phyloP scores from a whole-genome alignment of 768 basidiomycete genomes.

The Tulasnella sp. region DNA sequence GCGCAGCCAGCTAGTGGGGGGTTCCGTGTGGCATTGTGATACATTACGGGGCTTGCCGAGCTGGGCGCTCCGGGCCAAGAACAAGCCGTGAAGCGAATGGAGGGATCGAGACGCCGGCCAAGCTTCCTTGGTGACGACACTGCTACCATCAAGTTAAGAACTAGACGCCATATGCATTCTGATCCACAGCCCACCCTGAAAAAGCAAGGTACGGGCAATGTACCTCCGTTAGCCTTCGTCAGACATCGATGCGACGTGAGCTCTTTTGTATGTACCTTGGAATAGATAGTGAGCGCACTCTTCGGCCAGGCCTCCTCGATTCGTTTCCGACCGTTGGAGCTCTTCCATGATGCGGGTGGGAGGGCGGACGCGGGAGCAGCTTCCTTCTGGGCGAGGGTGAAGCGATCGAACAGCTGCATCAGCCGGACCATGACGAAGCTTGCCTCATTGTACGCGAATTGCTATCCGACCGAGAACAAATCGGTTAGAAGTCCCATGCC shows the following conservation, averaged over 20 bases:
- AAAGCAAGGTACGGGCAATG: neutral
- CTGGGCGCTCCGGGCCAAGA: neutral
- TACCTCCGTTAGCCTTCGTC: neutral
- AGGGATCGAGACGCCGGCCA: neutral
- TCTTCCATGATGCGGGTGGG: slow-evolving; percentile 35
- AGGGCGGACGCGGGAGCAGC: slow-evolving; percentile 10
- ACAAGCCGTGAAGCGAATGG: neutral
- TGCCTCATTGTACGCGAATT: slow-evolving; percentile 37
- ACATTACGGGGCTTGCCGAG: too few species aligned
- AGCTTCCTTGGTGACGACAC: neutral
- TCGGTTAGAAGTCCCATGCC: neutral
- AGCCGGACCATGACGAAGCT: slow-evolving; percentile 36
- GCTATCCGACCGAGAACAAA: slow-evolving; percentile 12
- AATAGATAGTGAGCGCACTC: slow-evolving; percentile 29
- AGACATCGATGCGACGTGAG: neutral
- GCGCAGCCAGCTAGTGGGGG: too few species aligned
- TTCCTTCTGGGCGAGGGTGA: slow-evolving; percentile 30
- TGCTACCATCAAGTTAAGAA: neutral
- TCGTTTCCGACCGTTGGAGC: slow-evolving; percentile 5
- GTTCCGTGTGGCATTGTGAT: too few species aligned
- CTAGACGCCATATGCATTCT: slow-evolving; percentile 13
- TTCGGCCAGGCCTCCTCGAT: slow-evolving; percentile 33
- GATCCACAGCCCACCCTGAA: slow-evolving; percentile 26
- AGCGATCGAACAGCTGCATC: slow-evolving; percentile 31
- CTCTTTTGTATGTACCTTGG: slow-evolving; percentile 35